phyloP scores from a whole-genome alignment of 768 basidiomycete genomes.

The Tephrocybe sp. region DNA sequence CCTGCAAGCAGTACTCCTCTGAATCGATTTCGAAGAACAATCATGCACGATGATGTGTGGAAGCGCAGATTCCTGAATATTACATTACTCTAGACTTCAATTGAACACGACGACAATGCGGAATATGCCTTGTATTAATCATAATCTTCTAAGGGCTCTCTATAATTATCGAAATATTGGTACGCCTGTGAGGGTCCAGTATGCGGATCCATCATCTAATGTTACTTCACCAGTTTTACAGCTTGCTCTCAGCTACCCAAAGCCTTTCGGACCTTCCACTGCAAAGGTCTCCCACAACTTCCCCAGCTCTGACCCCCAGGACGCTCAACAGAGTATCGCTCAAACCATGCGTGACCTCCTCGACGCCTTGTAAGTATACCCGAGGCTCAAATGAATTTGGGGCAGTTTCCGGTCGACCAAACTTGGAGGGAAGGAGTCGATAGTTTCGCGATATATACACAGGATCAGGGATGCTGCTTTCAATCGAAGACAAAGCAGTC shows the following conservation, averaged over 20 bases:
- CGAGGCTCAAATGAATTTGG: constrained; percentile 19
- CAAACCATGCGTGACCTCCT: constrained; percentile 38
- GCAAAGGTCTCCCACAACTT: constrained; percentile 38
- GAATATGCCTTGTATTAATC: too few species aligned
- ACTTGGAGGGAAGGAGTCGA: constrained; percentile 32
- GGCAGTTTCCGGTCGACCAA: constrained; percentile 5
- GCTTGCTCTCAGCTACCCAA: constrained; percentile 9
- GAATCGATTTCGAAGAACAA: too few species aligned
- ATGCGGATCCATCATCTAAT: too few species aligned
- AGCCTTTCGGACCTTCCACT: constrained; percentile 2
- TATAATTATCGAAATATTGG: too few species aligned
- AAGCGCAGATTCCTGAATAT: too few species aligned
- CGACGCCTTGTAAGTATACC: constrained; percentile 35
- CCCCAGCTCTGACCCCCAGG: constrained; percentile 40
- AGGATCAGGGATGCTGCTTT: constrained; percentile 16
- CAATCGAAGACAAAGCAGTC: constrained; percentile 15
- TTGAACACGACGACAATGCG: too few species aligned
- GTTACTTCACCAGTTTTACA: constrained; percentile 7
- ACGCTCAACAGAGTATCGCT: constrained; percentile 48
- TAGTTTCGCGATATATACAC: constrained; percentile 40
- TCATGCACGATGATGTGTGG: too few species aligned
- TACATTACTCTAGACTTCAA: too few species aligned
- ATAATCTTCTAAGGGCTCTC: too few species aligned
- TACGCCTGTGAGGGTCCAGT: constrained; percentile 10
- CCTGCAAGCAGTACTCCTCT: too few species aligned